Evolutionary conservation across 495 filamentous ascomycete species (phyloP).

Genomic region (Lineolata rhizophorae): DNA sequence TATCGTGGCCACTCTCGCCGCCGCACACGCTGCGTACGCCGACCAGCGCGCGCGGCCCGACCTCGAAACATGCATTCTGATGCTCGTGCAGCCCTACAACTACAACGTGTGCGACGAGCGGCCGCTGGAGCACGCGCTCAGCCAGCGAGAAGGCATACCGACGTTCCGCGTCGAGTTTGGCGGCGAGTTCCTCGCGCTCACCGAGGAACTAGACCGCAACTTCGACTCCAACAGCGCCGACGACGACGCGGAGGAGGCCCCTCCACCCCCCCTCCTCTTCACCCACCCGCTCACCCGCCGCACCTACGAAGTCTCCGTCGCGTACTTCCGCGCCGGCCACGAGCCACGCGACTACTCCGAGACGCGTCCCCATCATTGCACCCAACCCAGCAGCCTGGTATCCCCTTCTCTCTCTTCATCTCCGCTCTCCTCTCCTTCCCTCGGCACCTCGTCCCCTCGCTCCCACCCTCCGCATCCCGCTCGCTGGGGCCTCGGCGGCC

Average conservation of each 20-base stretch:
- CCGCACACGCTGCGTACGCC: slow-evolving; percentile 4
- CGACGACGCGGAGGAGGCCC: no score
- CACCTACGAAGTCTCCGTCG: slow-evolving; percentile 9
- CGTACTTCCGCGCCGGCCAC: slow-evolving; percentile 11
- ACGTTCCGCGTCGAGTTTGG: slow-evolving; percentile 7
- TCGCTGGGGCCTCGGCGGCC: no score
- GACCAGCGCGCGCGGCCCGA: neutral
- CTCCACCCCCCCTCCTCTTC: neutral
- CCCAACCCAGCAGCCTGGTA: no score
- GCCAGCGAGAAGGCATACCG: slow-evolving; percentile 4
- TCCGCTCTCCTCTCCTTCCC: no score
- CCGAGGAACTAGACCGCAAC: no score
- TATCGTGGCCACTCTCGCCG: slow-evolving; percentile 3
- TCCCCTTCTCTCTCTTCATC: no score
- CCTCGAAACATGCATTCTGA: slow-evolving; percentile 5
- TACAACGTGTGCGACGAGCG: slow-evolving; percentile 13
- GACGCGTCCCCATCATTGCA: no score
- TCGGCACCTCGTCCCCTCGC: no score
- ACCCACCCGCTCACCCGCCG: slow-evolving; percentile 2
- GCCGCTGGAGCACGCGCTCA: slow-evolving; percentile 10
- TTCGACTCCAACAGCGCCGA: no score
- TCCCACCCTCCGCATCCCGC: no score
- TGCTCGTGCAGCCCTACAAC: slow-evolving; percentile 11
- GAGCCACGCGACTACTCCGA: slow-evolving; percentile 6
- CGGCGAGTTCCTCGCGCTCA: slow-evolving; percentile 3